A percentile compares a stretch with the other conserved stretches of the same genome.
These are phyloP conservation scores for Chloris gayana DNA, from an alignment of 176 grass and related monocot genomes.

Conservation along the genomic window DNA sequence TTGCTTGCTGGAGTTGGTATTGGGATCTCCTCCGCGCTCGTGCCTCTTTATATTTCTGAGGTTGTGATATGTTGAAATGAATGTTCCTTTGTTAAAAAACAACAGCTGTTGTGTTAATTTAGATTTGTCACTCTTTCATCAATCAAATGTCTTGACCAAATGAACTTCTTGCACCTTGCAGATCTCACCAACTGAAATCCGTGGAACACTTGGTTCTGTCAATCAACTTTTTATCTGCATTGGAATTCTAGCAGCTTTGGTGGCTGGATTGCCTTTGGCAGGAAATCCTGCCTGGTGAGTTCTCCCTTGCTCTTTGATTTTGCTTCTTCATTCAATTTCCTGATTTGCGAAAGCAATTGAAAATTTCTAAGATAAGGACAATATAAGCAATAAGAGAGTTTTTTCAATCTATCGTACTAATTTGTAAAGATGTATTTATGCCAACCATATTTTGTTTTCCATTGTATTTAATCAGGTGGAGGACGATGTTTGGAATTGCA, in stretches of 20 bases:
- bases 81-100: conserved; percentile 31
- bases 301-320: conserved; percentile 34
- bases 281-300: conserved; percentile 85
- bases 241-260: conserved; percentile 92
- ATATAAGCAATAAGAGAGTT: neutral
- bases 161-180: conserved; percentile 43
- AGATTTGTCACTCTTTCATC: conserved; percentile 36
- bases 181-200: conserved; percentile 99
- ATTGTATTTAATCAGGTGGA: conserved; percentile 71
- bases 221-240: conserved; percentile 99
- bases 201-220: conserved; percentile 93
- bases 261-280: conserved; percentile 91
- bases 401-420: conserved; percentile 17
- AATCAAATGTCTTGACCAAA: conserved; percentile 16
- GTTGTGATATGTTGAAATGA: conserved; percentile 49
- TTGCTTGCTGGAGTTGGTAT: conserved; percentile 95
- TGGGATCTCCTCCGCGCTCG: conserved; percentile 93
- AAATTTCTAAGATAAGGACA: conserved; percentile 1
- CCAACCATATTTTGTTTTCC: conserved; percentile 20
- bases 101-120: conserved; percentile 35
- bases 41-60: conserved; percentile 99
- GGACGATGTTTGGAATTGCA: conserved; percentile 89
- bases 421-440: neutral
- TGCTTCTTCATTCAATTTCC: neutral
- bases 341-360: neutral